These are phyloP conservation scores for Artemisia argyi DNA, from an alignment of 129 eudicot species.

Conservation along the genomic window DNA sequence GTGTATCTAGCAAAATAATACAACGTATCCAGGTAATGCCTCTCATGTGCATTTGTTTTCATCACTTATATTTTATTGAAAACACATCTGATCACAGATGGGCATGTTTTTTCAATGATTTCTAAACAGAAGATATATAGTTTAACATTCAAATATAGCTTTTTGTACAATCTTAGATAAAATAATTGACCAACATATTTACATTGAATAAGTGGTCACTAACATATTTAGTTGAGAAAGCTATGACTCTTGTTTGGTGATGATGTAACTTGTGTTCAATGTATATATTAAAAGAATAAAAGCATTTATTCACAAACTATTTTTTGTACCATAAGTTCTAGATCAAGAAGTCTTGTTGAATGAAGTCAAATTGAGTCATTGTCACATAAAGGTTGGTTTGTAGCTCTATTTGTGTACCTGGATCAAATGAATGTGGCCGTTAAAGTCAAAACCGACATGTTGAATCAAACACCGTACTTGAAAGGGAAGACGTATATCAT, in stretches of 20 bases:
- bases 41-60: constrained; percentile 35
- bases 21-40: constrained; percentile 9
- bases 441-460: constrained; percentile 33
- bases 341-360: background rate
- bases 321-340: background rate
- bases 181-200: background rate
- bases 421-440: constrained; percentile 23
- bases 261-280: background rate
- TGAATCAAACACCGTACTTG: constrained; percentile 25
- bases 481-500: constrained; percentile 17
- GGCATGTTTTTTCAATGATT: constrained; percentile 18
- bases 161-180: background rate
- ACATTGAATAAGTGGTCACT: too few species aligned
- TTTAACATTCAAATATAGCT: too few species aligned
- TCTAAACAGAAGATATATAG: background rate
- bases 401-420: background rate
- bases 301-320: constrained; percentile 2
- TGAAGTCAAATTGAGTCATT: constrained; percentile 12
- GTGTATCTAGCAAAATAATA: constrained; percentile 7
- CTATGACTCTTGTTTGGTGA: background rate
- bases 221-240: too few species aligned
- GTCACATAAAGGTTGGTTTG: constrained; percentile 4
- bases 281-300: background rate
- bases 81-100: constrained; percentile 24
- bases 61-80: constrained; percentile 15